Evolutionary conservation across 768 basidiomycete genomes (phyloP), one percentile per base, ranked within the genome.

Genomic region (Psilocybe azurescens): DNA sequence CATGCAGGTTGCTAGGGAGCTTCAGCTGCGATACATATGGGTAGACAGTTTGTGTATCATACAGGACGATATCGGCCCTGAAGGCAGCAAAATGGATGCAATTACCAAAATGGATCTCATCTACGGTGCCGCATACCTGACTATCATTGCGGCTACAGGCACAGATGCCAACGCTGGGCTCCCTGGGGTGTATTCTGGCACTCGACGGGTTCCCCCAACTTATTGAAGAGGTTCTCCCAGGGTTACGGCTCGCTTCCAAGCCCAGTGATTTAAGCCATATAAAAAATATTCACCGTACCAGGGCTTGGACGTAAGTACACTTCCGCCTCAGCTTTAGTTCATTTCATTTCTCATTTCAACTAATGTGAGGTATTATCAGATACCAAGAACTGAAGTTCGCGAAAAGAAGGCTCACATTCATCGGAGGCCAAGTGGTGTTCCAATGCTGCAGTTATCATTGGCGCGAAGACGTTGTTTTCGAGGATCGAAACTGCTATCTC

Each of bases 301-400:
- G 59, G 20, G 59, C 41, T 30, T 64, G 63, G 63, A 64, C 55
- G 63, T 64, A 46, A 47, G 63, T 53, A 29, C 16, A 51, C 32
- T 14, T 44, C 41, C 14, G 7, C 32, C 30, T 32, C 1, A 50
- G 14, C 48, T 20, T 28, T 9, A 3, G 10, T 9, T 16, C n/a
- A 24, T 20, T n/a, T 13, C 14, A 14, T 24, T 24, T 24, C 8
- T 28, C 4, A 28, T 13, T 24, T 7, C 1, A 30, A 47, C 3
- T 30, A 39, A 1, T 36, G 24, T 38, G n/a, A 41, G 8, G n/a
- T 50, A 7, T 8, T n/a, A 30, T n/a, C 33, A 64, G 63, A 13
- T 64, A 28, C 39, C 63, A 64, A 53, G 63, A 64, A 53, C 50
- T 39, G 24, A 18, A 16, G 24, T 56, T 64, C 9, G n/a, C 59